Base-by-base conservation (phyloP, 148 eudicot genomes). In the Vaccinium macrocarpon region DNA sequence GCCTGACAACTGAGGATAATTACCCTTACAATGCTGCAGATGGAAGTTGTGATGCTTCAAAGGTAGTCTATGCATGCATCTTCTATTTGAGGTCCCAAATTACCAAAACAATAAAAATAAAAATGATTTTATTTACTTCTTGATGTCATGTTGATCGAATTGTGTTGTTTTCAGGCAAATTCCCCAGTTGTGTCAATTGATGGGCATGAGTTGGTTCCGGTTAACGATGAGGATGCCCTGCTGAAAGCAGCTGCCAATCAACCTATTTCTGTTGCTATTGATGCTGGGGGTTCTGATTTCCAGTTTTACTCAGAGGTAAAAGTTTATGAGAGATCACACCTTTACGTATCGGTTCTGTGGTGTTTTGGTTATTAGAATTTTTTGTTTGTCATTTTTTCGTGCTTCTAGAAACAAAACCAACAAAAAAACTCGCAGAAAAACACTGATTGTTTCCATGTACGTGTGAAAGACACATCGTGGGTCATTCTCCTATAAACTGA, bases 241-340 rank as follows among this genome's bases (percentile, higher is more conserved):
- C 78, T 86, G 52, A 92, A 95, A 87, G 99, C 97, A 38, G 98
- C 80, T 32, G 98, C 99, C 15, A 89, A 93, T 52, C 99, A 97
- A 81, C 98, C 98, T 57, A 73, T 95, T 0, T 87, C 99, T 12
- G 97, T 93, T 0, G 97, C 97, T 57, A 95, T 97, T 19, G 98
- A 97, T 56, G 99, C 99, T 6, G 92, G 92, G 35, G 89, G 97
- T 81, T 82, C 84, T 19, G 94, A 91, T 84, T 86, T 95, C 87
- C 98, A 94, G 88, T 94, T 94, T 89, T 94, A 95, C 68, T 91
- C 92, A 0, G 93, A 92, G 98, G 98, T 93, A 21, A 64, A 64
- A 64, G n/a, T 64, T 21, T 6, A 19, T 9, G 5, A 59, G 23
- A 42, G 0, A 42, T 42, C 46, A 42, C 46, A 42, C 46, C 46